Evolutionary conservation across 2,329 filamentous ascomycete species (phyloP).

Genomic region (Xylaria sp.): DNA sequence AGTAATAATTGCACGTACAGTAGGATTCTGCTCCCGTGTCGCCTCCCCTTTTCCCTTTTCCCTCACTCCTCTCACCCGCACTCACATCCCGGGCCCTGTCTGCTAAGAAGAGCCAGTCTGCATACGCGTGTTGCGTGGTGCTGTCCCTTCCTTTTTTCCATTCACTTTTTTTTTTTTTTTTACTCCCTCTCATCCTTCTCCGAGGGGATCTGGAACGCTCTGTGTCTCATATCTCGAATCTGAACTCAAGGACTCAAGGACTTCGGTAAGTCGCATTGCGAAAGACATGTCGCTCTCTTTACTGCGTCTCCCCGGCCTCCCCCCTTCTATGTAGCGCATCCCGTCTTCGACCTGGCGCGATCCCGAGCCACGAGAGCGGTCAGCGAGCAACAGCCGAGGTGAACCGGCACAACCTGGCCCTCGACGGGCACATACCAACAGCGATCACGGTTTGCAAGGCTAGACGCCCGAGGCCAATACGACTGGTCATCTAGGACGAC

Average conservation of each 20-base stretch:
- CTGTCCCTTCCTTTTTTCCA: constrained; percentile 46
- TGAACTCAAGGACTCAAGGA: constrained; percentile 42
- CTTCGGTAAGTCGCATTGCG: constrained; percentile 36
- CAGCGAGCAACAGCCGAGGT: constrained; percentile 28
- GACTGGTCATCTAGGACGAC: constrained; percentile 5
- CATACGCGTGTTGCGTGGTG: constrained; percentile 46
- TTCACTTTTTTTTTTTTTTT: constrained; percentile 38
- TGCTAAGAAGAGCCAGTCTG: constrained; percentile 37
- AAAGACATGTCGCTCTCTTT: constrained; percentile 33
- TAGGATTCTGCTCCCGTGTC: constrained; percentile 44
- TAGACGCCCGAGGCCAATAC: neutral
- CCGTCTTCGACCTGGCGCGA: constrained; percentile 21
- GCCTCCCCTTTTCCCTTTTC: constrained; percentile 44
- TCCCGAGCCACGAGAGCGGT: constrained; percentile 16
- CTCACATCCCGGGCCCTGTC: constrained; percentile 37
- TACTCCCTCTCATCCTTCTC: constrained; percentile 32
- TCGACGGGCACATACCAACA: constrained; percentile 8
- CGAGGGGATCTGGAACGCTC: constrained; percentile 40
- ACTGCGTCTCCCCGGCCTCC: constrained; percentile 11
- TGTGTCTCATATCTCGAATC: constrained; percentile 41
- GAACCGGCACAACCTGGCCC: constrained; percentile 4
- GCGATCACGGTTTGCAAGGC: constrained; percentile 18
- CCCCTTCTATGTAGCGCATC: constrained; percentile 11
- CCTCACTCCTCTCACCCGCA: constrained; percentile 41
- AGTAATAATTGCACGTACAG: constrained; percentile 37